Base-by-base conservation (phyloP, 2,329 filamentous ascomycete genomes). In the Cladosporium velox region DNA sequence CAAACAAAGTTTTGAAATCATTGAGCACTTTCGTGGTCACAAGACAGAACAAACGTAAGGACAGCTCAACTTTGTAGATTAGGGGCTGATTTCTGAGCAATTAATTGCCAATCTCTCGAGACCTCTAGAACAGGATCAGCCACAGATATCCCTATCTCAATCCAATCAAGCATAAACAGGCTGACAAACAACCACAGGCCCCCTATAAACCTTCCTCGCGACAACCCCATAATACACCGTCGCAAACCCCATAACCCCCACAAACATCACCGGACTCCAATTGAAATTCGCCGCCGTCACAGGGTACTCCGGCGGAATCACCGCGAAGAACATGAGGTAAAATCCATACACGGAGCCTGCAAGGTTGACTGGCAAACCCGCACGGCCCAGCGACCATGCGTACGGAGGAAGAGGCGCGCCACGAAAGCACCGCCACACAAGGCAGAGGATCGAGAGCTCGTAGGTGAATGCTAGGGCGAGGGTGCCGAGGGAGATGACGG, bases 391-490 rank as follows among this genome's bases (percentile, higher is more conserved):
- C 21, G 69, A 70, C 67, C 72, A 74, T 15, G 68, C 59, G 30
- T 68, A 68, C 3, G 57, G 66, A 4, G 72, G 72, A 2, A 73
- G 64, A 15, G 60, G 44, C 34, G 71, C 62, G 10, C 72, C 70
- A 21, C 64, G 59, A 15, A 73, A 15, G 24, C 72, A 66, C 34
- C 67, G 67, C 49, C 67, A 59, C n/a, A 68, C 58, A 4, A 72
- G 64, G 24, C 75, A 75, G 59, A 76, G 76, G 66, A 81, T 80
- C n/a, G 72, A 75, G 59, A 81, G 72, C 52, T 77, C 72, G 72
- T 81, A 82, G 6, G 78, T 79, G 12, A 76, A 77, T 72, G 81
- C 76, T 4, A 79, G 70, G 4, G 76, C 75, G 4, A 77, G 75
- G 11, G 77, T 70, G 55, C 75, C 75, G 11, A 81, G 74, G 0